Percentiles rank a stretch among this genome's conserved stretches.
These are phyloP conservation scores for Phaeosphaeria sp. DNA, from an alignment of 2,329 filamentous ascomycete species.

Conservation along the genomic window DNA sequence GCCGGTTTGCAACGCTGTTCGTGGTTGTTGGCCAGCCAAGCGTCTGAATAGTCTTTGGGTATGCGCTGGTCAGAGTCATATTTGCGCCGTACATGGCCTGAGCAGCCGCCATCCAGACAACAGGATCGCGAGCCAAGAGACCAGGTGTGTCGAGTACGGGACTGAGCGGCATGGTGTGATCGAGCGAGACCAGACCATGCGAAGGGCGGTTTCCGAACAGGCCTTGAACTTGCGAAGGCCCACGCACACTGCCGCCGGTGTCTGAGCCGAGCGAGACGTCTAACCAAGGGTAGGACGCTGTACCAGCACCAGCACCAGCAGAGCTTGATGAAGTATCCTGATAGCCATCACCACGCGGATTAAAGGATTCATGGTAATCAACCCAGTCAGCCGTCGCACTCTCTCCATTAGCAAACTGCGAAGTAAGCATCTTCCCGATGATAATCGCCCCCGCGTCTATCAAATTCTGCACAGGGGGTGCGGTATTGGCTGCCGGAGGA, in stretches of 20 bases:
- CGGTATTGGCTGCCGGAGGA: conserved; percentile 53
- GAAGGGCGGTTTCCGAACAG: conserved; percentile 60
- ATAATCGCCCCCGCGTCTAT: conserved; percentile 65
- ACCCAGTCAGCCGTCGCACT: conserved; percentile 60
- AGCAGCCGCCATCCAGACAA: conserved; percentile 52
- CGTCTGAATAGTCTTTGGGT: conserved; percentile 52
- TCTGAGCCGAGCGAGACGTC: conserved; percentile 59
- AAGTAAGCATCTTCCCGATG: conserved; percentile 55
- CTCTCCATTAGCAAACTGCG: conserved; percentile 55
- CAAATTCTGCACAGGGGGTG: conserved; percentile 60
- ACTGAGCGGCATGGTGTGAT: conserved; percentile 57
- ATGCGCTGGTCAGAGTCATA: conserved; percentile 50
- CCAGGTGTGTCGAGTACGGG: conserved; percentile 57
- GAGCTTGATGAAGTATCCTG: conserved; percentile 57
- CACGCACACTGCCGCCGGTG: conserved; percentile 59
- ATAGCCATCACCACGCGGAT: conserved; percentile 54
- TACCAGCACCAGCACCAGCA: conserved; percentile 53
- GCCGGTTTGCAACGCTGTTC: conserved; percentile 41
- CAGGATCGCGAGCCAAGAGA: conserved; percentile 54
- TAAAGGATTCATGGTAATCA: conserved; percentile 53
- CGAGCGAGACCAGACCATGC: conserved; percentile 54
- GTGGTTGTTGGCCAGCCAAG: conserved; percentile 50
- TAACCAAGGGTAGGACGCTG: conserved; percentile 56
- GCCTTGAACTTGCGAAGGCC: conserved; percentile 57
- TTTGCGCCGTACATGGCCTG: conserved; percentile 55